phyloP scores from a whole-genome alignment of 2,329 filamentous ascomycete genomes.

The Trichoderma afroharzianum region DNA sequence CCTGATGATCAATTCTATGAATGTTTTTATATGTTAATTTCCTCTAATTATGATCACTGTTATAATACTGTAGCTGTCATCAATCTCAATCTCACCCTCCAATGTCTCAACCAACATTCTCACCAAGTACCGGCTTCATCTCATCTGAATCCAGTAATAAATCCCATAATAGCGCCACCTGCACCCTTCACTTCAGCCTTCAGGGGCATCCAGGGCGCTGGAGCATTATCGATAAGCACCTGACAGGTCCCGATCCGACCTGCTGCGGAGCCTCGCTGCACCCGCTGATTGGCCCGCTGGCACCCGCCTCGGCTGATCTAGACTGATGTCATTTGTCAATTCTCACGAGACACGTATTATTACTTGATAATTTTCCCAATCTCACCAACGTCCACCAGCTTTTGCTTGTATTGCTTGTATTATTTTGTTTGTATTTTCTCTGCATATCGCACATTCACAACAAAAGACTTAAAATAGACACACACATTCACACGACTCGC shows the following conservation, averaged over 20 bases:
- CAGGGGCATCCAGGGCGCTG: not conserved
- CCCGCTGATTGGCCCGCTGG: slow-evolving; percentile 1
- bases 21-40: too few species aligned
- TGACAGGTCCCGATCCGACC: not conserved
- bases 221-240: slow-evolving; percentile 9
- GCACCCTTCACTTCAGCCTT: too few species aligned
- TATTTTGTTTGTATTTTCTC: rapidly evolving
- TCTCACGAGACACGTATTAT: slow-evolving; percentile 12
- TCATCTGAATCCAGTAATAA: not conserved
- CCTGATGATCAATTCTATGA: not conserved
- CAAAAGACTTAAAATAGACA: not conserved
- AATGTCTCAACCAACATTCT: not conserved
- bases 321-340: slow-evolving; percentile 17
- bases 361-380: not conserved
- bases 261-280: not conserved
- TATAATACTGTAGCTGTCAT: not conserved
- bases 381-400: not conserved
- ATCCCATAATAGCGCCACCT: slow-evolving; percentile 3
- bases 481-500: not conserved
- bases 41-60: too few species aligned
- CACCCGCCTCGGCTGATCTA: not conserved
- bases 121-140: not conserved
- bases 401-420: not conserved
- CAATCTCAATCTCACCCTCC: not conserved
- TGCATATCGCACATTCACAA: not conserved